A percentile compares a stretch with the other conserved stretches of the same genome.
These are phyloP conservation scores for Taphrina communis DNA, from an alignment of 1,139 yeast species.

Conservation along the genomic window DNA sequence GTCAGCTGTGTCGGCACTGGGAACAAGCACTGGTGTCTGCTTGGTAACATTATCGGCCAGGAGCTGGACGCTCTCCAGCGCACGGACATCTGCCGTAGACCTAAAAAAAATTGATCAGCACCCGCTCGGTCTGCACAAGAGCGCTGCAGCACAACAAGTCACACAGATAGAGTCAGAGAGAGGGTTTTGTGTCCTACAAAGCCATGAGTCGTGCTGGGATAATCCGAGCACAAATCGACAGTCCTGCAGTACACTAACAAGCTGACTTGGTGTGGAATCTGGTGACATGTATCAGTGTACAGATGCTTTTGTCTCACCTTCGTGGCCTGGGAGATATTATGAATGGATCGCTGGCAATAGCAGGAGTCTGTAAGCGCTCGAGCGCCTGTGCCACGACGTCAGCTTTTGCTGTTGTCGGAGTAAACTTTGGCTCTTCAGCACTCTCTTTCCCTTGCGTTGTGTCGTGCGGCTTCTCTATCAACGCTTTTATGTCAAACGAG, in stretches of 20 bases:
- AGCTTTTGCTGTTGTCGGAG: not conserved
- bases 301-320: conserved; percentile 2
- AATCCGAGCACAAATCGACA: not conserved
- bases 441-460: not conserved
- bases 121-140: conserved; percentile 1
- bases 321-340: conserved; percentile 12
- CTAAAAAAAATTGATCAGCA: conserved; percentile 6
- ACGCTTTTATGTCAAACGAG: not conserved
- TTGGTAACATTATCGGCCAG: conserved; percentile 8
- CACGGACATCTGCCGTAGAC: conserved; percentile 21
- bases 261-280: not conserved
- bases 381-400: not conserved
- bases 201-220: too few relatives aligned
- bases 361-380: conserved; percentile 9
- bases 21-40: not conserved
- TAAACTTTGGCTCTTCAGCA: not conserved
- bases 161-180: not conserved
- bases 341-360: not conserved
- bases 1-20: not conserved
- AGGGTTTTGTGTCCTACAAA: too few relatives aligned
- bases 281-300: not conserved
- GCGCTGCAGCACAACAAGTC: not conserved
- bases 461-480: not conserved
- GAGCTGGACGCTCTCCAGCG: conserved; percentile 15
- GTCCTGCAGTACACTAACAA: not conserved